Conservation (phyloP, 306 rosid genomes). For the Dicorynia guianensis region DNA sequence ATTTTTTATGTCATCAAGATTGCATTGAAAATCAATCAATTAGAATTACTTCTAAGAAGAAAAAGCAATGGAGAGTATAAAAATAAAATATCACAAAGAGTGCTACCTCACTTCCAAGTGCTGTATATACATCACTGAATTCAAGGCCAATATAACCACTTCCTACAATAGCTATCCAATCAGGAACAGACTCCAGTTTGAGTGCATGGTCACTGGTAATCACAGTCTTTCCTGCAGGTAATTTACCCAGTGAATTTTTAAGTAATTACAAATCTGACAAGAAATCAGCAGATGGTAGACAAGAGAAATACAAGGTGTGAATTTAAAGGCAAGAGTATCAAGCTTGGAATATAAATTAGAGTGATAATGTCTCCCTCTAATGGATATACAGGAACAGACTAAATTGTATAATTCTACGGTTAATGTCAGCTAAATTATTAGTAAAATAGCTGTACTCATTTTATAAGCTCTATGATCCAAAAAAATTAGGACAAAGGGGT, state of each 20-base stretch:
- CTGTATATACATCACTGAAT: conserved; percentile 98
- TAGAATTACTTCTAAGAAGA: conserved; percentile 31
- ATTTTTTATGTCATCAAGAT: conserved; percentile 26
- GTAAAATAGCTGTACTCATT: neutral
- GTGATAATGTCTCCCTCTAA: conserved; percentile 9
- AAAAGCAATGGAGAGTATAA: conserved; percentile 17
- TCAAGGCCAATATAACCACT: conserved; percentile 99
- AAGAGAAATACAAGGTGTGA: conserved; percentile 17
- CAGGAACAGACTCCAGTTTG: conserved; percentile 94
- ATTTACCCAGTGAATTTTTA: conserved; percentile 14
- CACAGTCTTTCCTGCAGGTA: conserved; percentile 87
- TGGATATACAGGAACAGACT: conserved; percentile 32
- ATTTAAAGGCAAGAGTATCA: conserved; percentile 21
- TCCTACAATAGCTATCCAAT: conserved; percentile 97
- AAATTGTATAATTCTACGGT: neutral
- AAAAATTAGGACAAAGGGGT: conserved; percentile 4
- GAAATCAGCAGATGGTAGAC: conserved; percentile 25
- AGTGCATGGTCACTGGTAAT: conserved; percentile 99
- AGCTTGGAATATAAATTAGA: conserved; percentile 32
- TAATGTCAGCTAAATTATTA: conserved; percentile 20
- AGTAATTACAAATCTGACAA: conserved; percentile 30
- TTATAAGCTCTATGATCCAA: neutral
- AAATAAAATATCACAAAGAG: conserved; percentile 34
- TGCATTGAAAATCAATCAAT: conserved; percentile 8
- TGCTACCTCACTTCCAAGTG: conserved; percentile 97